phyloP scores from a whole-genome alignment of 2,329 filamentous ascomycete genomes.

The Ascochyta rabiei region DNA sequence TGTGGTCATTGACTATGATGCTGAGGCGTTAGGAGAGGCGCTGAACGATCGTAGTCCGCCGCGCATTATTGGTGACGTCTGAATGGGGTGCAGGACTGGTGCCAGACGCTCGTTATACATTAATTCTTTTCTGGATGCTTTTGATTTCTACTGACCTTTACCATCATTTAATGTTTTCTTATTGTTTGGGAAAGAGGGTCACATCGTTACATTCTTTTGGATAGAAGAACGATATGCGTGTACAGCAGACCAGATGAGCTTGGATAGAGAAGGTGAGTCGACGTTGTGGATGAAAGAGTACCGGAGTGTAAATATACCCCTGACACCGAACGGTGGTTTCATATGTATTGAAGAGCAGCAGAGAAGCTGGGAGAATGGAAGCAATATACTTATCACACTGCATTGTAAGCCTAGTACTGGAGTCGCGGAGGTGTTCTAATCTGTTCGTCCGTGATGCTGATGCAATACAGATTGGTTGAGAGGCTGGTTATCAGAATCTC shows the following conservation, averaged over 20 bases:
- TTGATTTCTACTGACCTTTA: not conserved
- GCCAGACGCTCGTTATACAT: conserved; percentile 1
- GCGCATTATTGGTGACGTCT: not conserved
- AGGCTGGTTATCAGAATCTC: no score
- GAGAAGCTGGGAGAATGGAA: no score
- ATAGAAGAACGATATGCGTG: conserved; percentile 5
- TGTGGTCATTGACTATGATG: conserved; percentile 45
- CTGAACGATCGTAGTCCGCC: conserved; percentile 31
- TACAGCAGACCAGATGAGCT: not conserved
- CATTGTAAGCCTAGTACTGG: no score
- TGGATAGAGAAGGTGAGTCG: not conserved
- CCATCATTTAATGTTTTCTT: conserved; percentile 15
- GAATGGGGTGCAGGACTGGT: not conserved
- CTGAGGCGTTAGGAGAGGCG: conserved; percentile 47
- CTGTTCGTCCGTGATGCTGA: no score
- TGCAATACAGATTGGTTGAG: no score
- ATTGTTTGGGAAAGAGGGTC: not conserved
- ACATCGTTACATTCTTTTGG: not conserved
- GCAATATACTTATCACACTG: no score
- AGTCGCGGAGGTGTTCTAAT: no score
- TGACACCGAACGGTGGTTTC: no score
- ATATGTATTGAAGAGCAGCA: no score
- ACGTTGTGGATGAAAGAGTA: not conserved
- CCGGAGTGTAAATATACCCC: conserved; percentile 8
- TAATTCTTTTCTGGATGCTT: not conserved